A percentile compares a stretch with the other conserved stretches of the same genome.
phyloP scores from a whole-genome alignment of 2,329 filamentous ascomycete genomes.

The Colletotrichum godetiae region DNA sequence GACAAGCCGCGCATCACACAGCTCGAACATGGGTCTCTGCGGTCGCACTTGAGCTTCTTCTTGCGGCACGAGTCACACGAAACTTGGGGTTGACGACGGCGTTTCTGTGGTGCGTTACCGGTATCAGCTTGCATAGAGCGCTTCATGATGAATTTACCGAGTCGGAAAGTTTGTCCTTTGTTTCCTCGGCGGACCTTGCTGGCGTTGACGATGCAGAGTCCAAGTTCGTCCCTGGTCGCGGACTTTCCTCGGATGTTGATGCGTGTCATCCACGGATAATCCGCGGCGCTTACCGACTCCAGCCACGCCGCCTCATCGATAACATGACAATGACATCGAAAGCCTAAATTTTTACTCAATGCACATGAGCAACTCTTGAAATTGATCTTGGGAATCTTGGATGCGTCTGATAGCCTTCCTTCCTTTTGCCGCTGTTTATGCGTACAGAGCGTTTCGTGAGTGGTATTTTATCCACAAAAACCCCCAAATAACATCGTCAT shows the following conservation, averaged over 20 bases:
- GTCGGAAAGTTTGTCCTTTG: neutral
- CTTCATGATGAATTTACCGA: slow-evolving; percentile 3
- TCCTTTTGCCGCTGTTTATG: no score
- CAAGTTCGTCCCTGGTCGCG: neutral
- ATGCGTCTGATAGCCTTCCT: no score
- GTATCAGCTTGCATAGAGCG: neutral
- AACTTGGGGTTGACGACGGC: slow-evolving; percentile 43
- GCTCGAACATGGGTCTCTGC: slow-evolving; percentile 42
- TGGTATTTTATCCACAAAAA: neutral
- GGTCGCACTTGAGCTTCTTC: slow-evolving; percentile 48
- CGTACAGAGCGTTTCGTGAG: no score
- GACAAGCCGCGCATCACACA: slow-evolving; percentile 41
- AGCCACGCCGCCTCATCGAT: neutral
- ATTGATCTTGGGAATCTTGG: no score
- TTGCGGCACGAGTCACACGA: slow-evolving; percentile 46
- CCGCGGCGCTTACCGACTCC: slow-evolving; percentile 8
- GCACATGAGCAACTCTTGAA: no score
- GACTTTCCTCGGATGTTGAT: neutral
- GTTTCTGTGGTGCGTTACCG: neutral
- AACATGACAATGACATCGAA: neutral
- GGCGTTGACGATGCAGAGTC: neutral
- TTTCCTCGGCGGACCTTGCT: neutral
- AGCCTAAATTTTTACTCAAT: neutral
- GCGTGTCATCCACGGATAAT: slow-evolving; percentile 12
- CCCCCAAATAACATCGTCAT: neutral